phyloP scores from a whole-genome alignment of 2,329 filamentous ascomycete species.

The Penicillium sp. region DNA sequence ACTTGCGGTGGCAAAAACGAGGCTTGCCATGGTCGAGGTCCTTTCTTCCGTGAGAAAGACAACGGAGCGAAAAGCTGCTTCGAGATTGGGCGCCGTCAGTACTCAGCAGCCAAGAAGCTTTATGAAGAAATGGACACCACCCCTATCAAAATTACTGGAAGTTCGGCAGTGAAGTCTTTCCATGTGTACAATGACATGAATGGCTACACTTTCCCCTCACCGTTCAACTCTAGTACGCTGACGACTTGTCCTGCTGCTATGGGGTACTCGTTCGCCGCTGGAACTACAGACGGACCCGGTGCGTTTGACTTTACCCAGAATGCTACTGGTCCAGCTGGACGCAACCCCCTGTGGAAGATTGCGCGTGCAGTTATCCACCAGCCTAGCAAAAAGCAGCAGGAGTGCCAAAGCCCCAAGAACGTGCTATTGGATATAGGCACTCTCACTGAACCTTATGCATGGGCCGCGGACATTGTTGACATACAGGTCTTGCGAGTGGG shows the following conservation, averaged over 20 bases:
- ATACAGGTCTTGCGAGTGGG: slow-evolving; percentile 82
- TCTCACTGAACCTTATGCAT: slow-evolving; percentile 72
- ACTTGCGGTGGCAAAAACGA: slow-evolving; percentile 61
- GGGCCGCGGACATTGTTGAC: slow-evolving; percentile 90
- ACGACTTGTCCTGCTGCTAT: slow-evolving; percentile 81
- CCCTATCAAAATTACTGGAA: slow-evolving; percentile 49
- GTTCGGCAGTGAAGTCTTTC: slow-evolving; percentile 71
- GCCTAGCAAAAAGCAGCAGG: slow-evolving; percentile 66
- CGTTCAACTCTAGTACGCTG: slow-evolving; percentile 61
- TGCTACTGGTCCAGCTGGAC: slow-evolving; percentile 65
- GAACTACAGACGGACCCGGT: slow-evolving; percentile 87
- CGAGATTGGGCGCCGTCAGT: slow-evolving; percentile 49
- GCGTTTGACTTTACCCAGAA: slow-evolving; percentile 93
- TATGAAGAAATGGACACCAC: slow-evolving; percentile 55
- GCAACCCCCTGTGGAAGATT: slow-evolving; percentile 75
- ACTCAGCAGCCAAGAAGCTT: slow-evolving; percentile 46
- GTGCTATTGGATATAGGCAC: slow-evolving; percentile 87
- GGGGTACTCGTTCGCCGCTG: slow-evolving; percentile 89
- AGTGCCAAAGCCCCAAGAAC: slow-evolving; percentile 77
- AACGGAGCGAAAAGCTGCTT: slow-evolving; percentile 50
- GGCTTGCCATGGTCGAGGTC: slow-evolving; percentile 47
- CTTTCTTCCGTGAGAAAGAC: slow-evolving; percentile 45
- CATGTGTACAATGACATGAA: slow-evolving; percentile 84
- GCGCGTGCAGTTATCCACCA: slow-evolving; percentile 70
- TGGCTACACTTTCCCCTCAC: slow-evolving; percentile 68